Evolutionary conservation across 495 filamentous ascomycete species (phyloP).

Genomic region (Immersiella caudata): DNA sequence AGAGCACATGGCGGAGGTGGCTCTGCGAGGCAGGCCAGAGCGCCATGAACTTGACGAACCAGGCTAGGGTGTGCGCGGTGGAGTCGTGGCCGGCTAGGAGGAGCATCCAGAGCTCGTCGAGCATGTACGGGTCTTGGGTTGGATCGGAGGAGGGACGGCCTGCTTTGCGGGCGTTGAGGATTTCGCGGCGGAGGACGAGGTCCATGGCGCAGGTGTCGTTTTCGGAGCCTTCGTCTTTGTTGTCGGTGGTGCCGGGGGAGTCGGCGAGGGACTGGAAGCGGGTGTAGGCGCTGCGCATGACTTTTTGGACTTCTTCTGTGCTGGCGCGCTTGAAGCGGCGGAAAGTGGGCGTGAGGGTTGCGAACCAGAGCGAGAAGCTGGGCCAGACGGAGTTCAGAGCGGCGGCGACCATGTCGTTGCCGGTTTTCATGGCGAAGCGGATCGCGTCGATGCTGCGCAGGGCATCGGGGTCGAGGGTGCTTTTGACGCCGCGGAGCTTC

Average conservation of each 20-base stretch:
- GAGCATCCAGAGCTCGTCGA: conserved; percentile 34
- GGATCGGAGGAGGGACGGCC: conserved; percentile 24
- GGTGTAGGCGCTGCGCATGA: conserved; percentile 22
- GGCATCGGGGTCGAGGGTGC: background rate
- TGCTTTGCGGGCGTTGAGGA: conserved; percentile 23
- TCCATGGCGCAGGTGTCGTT: conserved; percentile 42
- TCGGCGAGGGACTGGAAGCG: conserved; percentile 11
- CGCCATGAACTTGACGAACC: conserved; percentile 42
- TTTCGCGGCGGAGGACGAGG: conserved; percentile 36
- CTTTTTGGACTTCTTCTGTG: background rate
- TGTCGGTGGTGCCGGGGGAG: conserved; percentile 14
- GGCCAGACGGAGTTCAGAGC: conserved; percentile 20
- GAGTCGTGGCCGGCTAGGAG: conserved; percentile 32
- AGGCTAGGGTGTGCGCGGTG: conserved; percentile 33
- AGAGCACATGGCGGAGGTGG: conserved; percentile 25
- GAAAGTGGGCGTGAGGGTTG: background rate
- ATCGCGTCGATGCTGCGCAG: background rate
- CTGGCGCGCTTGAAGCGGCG: background rate
- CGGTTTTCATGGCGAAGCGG: background rate
- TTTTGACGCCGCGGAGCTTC: background rate
- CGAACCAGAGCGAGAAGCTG: background rate
- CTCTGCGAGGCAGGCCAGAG: conserved; percentile 29
- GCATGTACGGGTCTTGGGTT: conserved; percentile 28
- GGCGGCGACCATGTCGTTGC: conserved; percentile 8
- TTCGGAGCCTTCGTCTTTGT: background rate